These are phyloP conservation scores for Pseudocercospora crystallina DNA, from an alignment of 2,329 filamentous ascomycete species.

Conservation along the genomic window DNA sequence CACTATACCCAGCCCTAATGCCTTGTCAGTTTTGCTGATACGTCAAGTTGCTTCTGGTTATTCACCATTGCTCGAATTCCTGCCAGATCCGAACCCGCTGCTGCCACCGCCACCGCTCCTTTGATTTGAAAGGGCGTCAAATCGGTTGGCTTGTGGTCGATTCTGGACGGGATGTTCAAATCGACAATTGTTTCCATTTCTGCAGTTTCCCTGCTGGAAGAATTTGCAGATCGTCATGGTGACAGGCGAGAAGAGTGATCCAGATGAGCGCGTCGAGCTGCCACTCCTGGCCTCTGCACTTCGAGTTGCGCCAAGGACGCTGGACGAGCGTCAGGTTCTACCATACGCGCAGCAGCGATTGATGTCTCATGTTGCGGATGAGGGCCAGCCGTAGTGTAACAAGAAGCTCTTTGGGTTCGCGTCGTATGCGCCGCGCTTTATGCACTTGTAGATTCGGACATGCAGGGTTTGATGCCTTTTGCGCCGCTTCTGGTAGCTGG, in stretches of 20 bases:
- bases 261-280: background rate
- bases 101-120: background rate
- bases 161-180: constrained; percentile 3
- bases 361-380: no score
- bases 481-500: no score
- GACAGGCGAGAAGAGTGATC: background rate
- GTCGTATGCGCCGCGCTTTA: no score
- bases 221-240: constrained; percentile 56
- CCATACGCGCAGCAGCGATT: no score
- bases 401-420: no score
- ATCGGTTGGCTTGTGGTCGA: constrained; percentile 9
- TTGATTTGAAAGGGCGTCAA: constrained; percentile 6
- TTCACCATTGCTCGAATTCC: constrained; percentile 3
- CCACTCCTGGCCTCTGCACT: background rate
- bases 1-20: no score
- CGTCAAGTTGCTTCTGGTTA: constrained; percentile 54
- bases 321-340: background rate
- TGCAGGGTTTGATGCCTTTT: no score
- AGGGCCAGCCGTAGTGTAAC: no score
- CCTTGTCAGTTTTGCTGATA: no score
- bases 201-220: constrained; percentile 65
- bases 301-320: background rate
- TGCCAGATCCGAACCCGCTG: background rate
- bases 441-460: no score
- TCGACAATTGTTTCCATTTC: constrained; percentile 48